phyloP scores from a whole-genome alignment of 140 eudicot genomes.

The Stevia rebaudiana region DNA sequence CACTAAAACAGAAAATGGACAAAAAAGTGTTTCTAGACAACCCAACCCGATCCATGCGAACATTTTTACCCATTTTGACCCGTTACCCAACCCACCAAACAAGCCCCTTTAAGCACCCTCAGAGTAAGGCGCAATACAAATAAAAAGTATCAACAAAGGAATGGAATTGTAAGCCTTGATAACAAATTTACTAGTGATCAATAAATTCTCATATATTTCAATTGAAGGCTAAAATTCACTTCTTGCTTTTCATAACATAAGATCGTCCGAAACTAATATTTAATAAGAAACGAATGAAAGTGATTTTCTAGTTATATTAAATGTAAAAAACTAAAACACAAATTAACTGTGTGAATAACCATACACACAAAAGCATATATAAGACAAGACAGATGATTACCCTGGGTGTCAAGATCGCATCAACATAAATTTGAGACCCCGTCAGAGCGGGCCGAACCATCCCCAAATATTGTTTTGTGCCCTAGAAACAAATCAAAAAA shows the following conservation, averaged over 20 bases:
- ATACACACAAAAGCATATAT: neutral
- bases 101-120: neutral
- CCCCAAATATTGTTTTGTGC: slow-evolving; percentile 25
- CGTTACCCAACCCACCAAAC: neutral
- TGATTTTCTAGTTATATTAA: neutral
- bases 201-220: neutral
- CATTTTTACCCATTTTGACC: neutral
- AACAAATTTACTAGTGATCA: neutral
- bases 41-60: neutral
- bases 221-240: neutral
- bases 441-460: slow-evolving; percentile 28
- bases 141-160: neutral
- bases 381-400: slow-evolving; percentile 11
- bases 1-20: neutral
- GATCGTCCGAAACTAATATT: neutral
- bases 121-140: neutral
- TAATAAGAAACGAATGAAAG: neutral
- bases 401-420: slow-evolving; percentile 20
- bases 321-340: neutral
- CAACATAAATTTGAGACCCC: slow-evolving; percentile 24
- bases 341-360: neutral
- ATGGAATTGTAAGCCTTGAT: neutral
- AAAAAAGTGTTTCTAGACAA: neutral
- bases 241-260: neutral
- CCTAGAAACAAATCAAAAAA: slow-evolving; percentile 27